A percentile compares a stretch with the other conserved stretches of the same genome.
Conservation (phyloP, 2,329 filamentous ascomycete genomes). For the Fusarium equiseti region DNA sequence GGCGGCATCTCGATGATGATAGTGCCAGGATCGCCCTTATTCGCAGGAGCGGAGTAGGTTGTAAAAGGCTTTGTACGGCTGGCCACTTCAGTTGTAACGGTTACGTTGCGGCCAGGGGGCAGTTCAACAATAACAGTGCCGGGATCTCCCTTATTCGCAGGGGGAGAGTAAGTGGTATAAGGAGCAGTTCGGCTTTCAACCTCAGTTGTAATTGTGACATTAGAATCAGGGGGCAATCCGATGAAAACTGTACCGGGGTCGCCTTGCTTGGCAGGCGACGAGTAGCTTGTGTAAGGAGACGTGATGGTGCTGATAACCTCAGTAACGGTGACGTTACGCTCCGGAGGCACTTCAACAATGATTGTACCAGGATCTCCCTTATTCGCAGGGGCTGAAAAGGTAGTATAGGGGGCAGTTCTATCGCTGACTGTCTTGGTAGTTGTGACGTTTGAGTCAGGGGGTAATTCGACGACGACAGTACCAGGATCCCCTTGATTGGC, state of each 20-base stretch:
- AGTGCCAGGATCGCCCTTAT: too few species aligned
- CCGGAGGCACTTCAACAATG: constrained; percentile 20
- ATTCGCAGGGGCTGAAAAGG: constrained; percentile 7
- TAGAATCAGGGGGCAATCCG: constrained; percentile 15
- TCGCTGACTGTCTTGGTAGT: constrained; percentile 5
- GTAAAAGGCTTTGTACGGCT: neutral
- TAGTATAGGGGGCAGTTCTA: constrained; percentile 12
- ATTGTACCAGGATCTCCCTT: constrained; percentile 20
- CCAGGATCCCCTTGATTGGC: constrained; percentile 3
- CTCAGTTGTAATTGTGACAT: constrained; percentile 23
- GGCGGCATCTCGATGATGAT: constrained; percentile 1
- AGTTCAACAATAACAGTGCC: constrained; percentile 14
- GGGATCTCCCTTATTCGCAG: constrained; percentile 6
- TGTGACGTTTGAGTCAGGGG: constrained; percentile 13
- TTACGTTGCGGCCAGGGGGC: constrained; percentile 7
- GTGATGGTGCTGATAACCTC: constrained; percentile 19
- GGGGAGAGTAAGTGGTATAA: constrained; percentile 17
- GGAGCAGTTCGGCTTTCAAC: constrained; percentile 1
- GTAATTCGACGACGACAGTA: constrained; percentile 9
- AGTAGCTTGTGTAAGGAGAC: constrained; percentile 19
- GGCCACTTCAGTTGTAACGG: neutral
- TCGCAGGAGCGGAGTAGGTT: neutral
- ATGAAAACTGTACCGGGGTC: constrained; percentile 28
- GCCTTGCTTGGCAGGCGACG: constrained; percentile 5
- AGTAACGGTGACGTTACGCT: constrained; percentile 26